Evolutionary conservation across 1,139 yeast species (phyloP).

Genomic region (Candida tetrigidarum): DNA sequence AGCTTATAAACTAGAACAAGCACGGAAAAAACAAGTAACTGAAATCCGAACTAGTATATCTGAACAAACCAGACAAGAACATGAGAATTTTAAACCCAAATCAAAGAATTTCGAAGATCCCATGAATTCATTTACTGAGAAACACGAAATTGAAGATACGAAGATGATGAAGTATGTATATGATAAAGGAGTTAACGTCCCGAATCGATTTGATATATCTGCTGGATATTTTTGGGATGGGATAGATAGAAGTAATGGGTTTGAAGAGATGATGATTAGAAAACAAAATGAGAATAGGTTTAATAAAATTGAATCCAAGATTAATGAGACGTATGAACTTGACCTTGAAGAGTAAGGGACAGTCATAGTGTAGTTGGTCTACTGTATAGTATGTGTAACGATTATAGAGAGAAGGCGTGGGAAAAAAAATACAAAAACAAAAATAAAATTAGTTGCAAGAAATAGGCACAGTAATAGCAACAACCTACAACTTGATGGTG

Average conservation of each 20-base stretch:
- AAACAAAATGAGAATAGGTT: conserved; percentile 51
- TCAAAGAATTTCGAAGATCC: conserved; percentile 68
- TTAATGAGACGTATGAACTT: conserved; percentile 31
- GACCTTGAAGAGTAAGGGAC: conserved; percentile 22
- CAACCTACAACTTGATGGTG: too few species aligned
- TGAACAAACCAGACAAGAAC: conserved; percentile 31
- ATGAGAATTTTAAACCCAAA: conserved; percentile 34
- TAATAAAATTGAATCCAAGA: conserved; percentile 20
- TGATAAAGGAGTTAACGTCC: conserved; percentile 57
- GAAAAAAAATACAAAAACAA: neutral
- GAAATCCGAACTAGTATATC: conserved; percentile 15
- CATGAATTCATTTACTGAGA: conserved; percentile 44
- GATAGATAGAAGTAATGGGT: conserved; percentile 89
- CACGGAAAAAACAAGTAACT: conserved; percentile 15
- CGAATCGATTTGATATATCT: conserved; percentile 72
- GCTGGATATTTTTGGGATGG: conserved; percentile 97
- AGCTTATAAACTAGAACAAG: conserved; percentile 34
- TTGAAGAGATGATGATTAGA: conserved; percentile 67
- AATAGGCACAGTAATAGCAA: neutral
- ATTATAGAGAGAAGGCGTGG: neutral
- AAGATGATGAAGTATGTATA: conserved; percentile 25
- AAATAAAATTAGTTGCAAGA: neutral
- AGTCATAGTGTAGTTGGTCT: neutral
- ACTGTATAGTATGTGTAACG: neutral
- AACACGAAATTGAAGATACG: conserved; percentile 44